Base-by-base conservation (phyloP, 306 rosid genomes). In the Cucurbita pepo region DNA sequence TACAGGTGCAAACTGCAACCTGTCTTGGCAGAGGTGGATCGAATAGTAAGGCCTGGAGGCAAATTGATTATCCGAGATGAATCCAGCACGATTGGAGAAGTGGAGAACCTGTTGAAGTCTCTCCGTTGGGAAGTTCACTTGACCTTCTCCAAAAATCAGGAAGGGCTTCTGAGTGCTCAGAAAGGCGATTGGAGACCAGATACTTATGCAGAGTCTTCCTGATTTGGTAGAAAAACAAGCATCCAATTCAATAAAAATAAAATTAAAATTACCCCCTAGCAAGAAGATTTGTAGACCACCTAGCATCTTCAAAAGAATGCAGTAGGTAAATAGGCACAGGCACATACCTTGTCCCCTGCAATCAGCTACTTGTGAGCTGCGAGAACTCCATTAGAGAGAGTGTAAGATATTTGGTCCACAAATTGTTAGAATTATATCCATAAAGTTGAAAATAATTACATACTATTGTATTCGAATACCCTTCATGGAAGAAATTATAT, bases 21-120 rank as follows among this genome's bases (percentile, higher is more conserved):
- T 2, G 86, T 89, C 13, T 63, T 94, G 82, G 96, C 96, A 71
- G 99, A 94, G 83, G 87, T 91, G 15, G 99, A 94, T 70, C 87
- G 97, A 84, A 86, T 89, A 71, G 77, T 76, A 7, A 89, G 95
- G 78, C 99, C 99, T 0, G 96, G 88, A 76, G 96, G 97, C 5
- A 87, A 71, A 40, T 56, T 94, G 81, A 84, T 94, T 56, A 86
- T 89, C 37, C 91, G 96, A 11, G 97, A 90, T 22, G 96, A 91
- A 64, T 62, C 90, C n/a, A 79, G 80, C 47, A 82, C 84, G 56
- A 71, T 94, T 44, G 84, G 77, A 21, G 96, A 94, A 76, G 91
- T 94, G 47, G 91, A 87, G 75, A 82, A 78, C 78, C 73, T 86
- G 79, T 82, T 89, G 69, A 94, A 88, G 82, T 90, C 97, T 71